Evolutionary conservation across 768 basidiomycete genomes (phyloP), one percentile per base, ranked within the genome.

Genomic region (Mycena vitilis): DNA sequence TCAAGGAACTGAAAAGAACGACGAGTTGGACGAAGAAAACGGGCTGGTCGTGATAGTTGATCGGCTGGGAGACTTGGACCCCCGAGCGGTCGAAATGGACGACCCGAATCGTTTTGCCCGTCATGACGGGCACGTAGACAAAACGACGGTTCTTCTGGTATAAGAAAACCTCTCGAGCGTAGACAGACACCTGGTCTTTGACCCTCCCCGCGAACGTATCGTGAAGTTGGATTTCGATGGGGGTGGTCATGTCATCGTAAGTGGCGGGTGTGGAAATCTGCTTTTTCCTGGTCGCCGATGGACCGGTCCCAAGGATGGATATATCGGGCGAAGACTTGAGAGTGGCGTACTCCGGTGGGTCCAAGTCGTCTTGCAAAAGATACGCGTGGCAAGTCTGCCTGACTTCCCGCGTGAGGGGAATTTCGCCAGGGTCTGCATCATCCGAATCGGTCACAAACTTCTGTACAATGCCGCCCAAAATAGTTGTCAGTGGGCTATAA

Each of bases 21-120:
- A 78, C 38, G 34, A 76, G 57, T 18, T 71, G 69, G 40, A 76
- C 61, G 57, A 76, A 75, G 20, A 60, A 48, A 6, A 48, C 36
- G 2, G 74, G 55, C 2, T 65, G 11, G 6, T 63, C 11, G 64
- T 75, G 74, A 56, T 73, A 74, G 60, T 78, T 51, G 55, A 73
- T 52, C 42, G 23, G 2, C 36, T 51, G 12, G 71, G 64, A 52
- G 34, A 65, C 22, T 69, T 52, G 4, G 60, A 53, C 44, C 0
- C 77, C 77, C 11, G 70, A 55, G 47, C 75, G 67, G 62, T 76
- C 77, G 63, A 75, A 76, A 9, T 61, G 57, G 42, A 68, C 54
- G 5, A 75, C 61, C 1, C 59, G 66, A 22, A 70, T 47, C 2
- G 40, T 40, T 1, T 59, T 38, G 34, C 69, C 65, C 1, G 73